Evolutionary conservation across 2,329 filamentous ascomycete genomes (phyloP), one percentile per base, ranked within the genome.

Genomic region (Triangularia verruculosa): DNA sequence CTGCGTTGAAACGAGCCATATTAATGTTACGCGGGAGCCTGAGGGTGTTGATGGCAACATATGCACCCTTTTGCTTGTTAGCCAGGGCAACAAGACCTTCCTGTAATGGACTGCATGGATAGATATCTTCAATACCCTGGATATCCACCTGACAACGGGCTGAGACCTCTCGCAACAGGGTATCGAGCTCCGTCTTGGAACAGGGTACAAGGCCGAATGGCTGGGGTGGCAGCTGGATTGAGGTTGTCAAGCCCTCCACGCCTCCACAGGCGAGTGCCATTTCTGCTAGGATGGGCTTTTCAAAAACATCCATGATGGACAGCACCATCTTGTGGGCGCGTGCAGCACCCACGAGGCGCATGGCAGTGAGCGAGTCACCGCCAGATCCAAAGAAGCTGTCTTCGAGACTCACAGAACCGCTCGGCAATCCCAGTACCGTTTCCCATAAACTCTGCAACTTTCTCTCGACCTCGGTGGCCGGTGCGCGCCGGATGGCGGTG

Each of bases 291-390:
- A 64, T 13, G 1, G 69, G 65, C 11, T 66, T 63, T 47, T 67
- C 64, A 56, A 72, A 72, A 4, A 72, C 61, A 15, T 70, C 67
- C 17, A 69, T 55, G 2, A 72, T 66, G 1, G 67, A 67, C 11
- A 72, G 34, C 0, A 17, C 56, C 2, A 72, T 61, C n/a, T 63
- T 65, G 39, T 66, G 64, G 3, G 66, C 65, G 2, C 70, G 67
- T 4, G 71, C 70, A 3, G 63, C 74, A 22, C 81, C 78, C 0
- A 84, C 81, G 3, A 84, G 68, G 43, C 78, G 80, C 73, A 78
- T 80, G 2, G 75, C 75, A 9, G 70, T 65, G 0, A 77, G 67
- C 0, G 74, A 76, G 61, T 76, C 74, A 9, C 76, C 76, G 13
- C 75, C 74, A 0, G 76, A 62, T 1, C 69, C 66, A 66, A 78